Evolutionary conservation across 2,329 filamentous ascomycete species (phyloP).

Genomic region (Colletotrichum siamense): DNA sequence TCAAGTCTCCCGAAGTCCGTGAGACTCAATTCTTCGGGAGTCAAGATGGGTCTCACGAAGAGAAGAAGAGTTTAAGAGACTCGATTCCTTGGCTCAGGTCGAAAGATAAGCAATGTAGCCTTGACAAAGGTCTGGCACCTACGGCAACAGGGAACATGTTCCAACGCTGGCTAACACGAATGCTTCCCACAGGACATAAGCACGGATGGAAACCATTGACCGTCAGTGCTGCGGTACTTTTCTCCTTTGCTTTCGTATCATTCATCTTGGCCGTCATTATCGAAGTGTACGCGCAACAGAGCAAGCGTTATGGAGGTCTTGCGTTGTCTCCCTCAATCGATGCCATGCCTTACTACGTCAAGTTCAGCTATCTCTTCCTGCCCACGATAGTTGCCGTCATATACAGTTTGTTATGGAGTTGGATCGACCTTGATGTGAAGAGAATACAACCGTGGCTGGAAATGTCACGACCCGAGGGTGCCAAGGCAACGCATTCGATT

Average conservation of each 20-base stretch:
- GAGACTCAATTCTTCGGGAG: background rate
- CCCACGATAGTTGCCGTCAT: constrained; percentile 60
- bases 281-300: constrained; percentile 48
- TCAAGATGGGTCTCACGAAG: background rate
- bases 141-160: too few relatives aligned
- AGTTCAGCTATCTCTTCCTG: constrained; percentile 52
- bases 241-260: constrained; percentile 38
- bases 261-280: constrained; percentile 46
- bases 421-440: constrained; percentile 65
- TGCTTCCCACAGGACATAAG: background rate
- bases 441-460: constrained; percentile 66
- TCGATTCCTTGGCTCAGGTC: background rate
- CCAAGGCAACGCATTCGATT: constrained; percentile 48
- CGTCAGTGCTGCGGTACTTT: constrained; percentile 40
- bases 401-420: constrained; percentile 63
- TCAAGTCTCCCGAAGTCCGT: background rate
- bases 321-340: too few relatives aligned
- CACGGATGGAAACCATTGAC: constrained; percentile 44
- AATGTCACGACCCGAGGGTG: constrained; percentile 52
- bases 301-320: constrained; percentile 44
- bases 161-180: too few relatives aligned
- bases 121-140: too few relatives aligned
- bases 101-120: background rate
- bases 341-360: too few relatives aligned
- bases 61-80: too few relatives aligned